Evolutionary conservation across 73 alveolate genomes (phyloP), one percentile per base, ranked within the genome.

Genomic region (Stentor coeruleus): DNA sequence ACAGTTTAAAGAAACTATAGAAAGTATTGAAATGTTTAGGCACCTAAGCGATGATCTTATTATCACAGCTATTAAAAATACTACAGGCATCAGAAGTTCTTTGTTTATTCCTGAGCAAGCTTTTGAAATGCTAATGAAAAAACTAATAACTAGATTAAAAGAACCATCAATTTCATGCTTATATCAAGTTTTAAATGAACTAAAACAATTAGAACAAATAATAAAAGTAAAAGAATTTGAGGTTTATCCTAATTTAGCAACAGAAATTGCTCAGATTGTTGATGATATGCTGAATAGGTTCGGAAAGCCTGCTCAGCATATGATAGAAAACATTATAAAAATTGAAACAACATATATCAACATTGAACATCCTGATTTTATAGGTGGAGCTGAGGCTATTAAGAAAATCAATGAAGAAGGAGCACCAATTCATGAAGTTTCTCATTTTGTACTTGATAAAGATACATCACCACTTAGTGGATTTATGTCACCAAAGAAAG

Each of bases 21-120:
- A 41, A 57, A 84, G 60, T 76, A 87, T 94, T 42, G 91, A 94
- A 82, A 96, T 96, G 30, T 79, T 93, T 76, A 91, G 88, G 31
- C 60, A 79, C 26, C 84, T 94, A 31, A 57, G 90, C 37, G 97
- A 93, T 73, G 87, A 87, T 3, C 96, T 88, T 41, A 93, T 94
- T 3, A 35, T 88, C 76, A 88, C 92, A 11, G 97, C 94, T 0
- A 94, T 94, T 0, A 94, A 84, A 59, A 90, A 89, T 74, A 86
- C 98, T 33, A 60, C 85, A 38, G 98, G 97, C 28, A 79, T 94
- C 30, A 74, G 95, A 3, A 93, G 98, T 2, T 60, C 89, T 36
- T 86, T 95, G 39, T 91, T 95, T 57, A 93, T 95, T 38, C 98
- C 99, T 26, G 98, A 95, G 82, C 90, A 84, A 3, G 98, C 99